These are phyloP conservation scores for Plasmodium cynomolgi DNA, from an alignment of 169 alveolate genomes.

Conservation along the genomic window DNA sequence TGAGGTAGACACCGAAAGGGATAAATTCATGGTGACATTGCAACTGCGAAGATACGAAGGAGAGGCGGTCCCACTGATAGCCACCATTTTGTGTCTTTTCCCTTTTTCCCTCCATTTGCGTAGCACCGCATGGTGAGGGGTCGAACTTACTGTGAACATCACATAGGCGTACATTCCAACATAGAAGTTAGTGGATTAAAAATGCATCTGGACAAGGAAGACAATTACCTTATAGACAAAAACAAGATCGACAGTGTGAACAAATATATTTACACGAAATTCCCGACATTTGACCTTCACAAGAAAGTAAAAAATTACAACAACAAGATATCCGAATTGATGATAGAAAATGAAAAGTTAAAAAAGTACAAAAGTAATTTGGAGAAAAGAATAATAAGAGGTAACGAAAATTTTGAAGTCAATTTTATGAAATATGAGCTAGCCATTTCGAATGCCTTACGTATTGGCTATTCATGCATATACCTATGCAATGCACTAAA, in stretches of 20 bases:
- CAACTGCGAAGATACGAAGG: background rate
- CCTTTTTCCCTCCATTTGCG: background rate
- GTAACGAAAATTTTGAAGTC: conserved; percentile 22
- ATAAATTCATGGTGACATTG: background rate
- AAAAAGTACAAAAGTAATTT: conserved; percentile 31
- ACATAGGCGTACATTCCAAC: background rate
- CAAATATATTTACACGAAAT: conserved; percentile 65
- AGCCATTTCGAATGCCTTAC: conserved; percentile 59
- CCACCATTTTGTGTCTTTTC: background rate
- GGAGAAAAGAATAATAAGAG: conserved; percentile 46
- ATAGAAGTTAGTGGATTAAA: background rate
- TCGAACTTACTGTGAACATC: background rate
- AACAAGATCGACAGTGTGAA: conserved; percentile 20
- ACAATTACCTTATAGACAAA: conserved; percentile 20
- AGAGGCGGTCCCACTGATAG: background rate
- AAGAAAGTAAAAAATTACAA: conserved; percentile 57
- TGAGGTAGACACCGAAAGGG: background rate
- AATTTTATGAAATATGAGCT: conserved; percentile 67
- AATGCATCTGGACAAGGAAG: background rate
- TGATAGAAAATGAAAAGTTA: conserved; percentile 59
- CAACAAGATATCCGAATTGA: conserved; percentile 51
- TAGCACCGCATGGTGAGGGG: background rate
- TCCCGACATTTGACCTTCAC: conserved; percentile 67
- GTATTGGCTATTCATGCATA: conserved; percentile 45
- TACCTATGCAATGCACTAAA: conserved; percentile 26